phyloP scores from a whole-genome alignment of 176 grass and related monocot genomes.

The Lolium perenne region DNA sequence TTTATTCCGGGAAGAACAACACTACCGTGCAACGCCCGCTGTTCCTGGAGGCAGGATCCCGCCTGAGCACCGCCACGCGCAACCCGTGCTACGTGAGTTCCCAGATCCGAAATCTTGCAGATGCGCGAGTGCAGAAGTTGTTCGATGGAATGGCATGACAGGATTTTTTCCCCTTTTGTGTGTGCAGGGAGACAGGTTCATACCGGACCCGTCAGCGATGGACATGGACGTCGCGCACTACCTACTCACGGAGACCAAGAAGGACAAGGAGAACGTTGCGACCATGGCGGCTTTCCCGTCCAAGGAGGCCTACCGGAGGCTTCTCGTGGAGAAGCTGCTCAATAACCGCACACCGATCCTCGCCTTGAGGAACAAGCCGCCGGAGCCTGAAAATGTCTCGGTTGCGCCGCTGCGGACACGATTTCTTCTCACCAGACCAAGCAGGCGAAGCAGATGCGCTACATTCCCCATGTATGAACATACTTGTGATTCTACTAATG shows the following conservation, averaged over 20 bases:
- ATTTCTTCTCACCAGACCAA: constrained; percentile 48
- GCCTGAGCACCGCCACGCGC: no score
- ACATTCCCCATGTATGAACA: constrained; percentile 62
- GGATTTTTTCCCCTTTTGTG: no score
- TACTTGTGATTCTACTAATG: not conserved
- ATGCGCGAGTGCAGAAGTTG: no score
- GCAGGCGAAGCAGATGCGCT: constrained; percentile 54
- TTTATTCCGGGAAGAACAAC: no score
- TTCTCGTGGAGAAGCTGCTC: constrained; percentile 72
- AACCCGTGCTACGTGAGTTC: no score
- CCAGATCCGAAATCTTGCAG: no score
- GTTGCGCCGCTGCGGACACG: not conserved
- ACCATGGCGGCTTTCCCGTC: constrained; percentile 42
- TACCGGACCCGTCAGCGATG: constrained; percentile 56
- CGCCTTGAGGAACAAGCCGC: constrained; percentile 70
- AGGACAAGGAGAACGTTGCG: constrained; percentile 67
- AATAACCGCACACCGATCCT: constrained; percentile 69
- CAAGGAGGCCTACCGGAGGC: constrained; percentile 65
- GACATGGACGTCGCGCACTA: constrained; percentile 81
- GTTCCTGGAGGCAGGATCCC: no score
- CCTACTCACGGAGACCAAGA: constrained; percentile 61
- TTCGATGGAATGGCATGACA: no score
- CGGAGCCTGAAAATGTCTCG: constrained; percentile 49
- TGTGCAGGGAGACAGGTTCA: no score
- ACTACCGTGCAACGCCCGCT: no score